phyloP scores from a whole-genome alignment of 2,329 filamentous ascomycete genomes.

The Aspergillus aculeatus region DNA sequence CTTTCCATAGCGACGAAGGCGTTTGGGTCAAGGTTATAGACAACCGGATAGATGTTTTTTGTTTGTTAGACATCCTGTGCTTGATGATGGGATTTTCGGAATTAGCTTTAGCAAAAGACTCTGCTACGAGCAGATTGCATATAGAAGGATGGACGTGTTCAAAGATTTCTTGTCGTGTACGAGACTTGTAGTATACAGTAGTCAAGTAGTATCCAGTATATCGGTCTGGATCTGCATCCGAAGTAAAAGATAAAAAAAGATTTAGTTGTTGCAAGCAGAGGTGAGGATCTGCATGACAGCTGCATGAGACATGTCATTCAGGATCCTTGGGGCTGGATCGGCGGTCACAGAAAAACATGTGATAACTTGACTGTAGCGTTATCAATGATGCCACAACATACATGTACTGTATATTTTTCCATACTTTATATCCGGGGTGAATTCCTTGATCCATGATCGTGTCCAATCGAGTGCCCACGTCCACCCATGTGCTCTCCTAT shows the following conservation, averaged over 20 bases:
- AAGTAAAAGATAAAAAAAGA: not conserved
- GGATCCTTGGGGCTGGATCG: too few relatives aligned
- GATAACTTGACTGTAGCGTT: not conserved
- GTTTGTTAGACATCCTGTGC: not conserved
- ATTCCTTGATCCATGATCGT: not conserved
- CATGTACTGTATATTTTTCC: too few relatives aligned
- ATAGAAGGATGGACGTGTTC: too few relatives aligned
- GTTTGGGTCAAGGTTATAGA: slow-evolving; percentile 8
- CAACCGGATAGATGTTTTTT: slow-evolving; percentile 4
- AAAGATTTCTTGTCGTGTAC: too few relatives aligned
- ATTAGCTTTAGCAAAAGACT: not conserved
- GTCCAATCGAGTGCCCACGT: not conserved
- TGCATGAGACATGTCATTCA: slow-evolving; percentile 4
- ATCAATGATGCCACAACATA: too few relatives aligned
- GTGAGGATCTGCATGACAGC: slow-evolving; percentile 5
- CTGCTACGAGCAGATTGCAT: not conserved
- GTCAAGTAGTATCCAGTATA: too few relatives aligned
- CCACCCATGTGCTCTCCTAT: not conserved
- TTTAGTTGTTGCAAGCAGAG: too few relatives aligned
- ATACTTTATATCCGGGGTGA: too few relatives aligned
- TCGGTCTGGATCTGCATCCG: not conserved
- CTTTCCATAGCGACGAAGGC: slow-evolving; percentile 3
- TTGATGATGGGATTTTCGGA: not conserved
- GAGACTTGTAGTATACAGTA: too few relatives aligned
- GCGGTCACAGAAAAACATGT: not conserved